Conservation (phyloP, 805 yeast genomes). For the Wickerhamiella shivajii region DNA sequence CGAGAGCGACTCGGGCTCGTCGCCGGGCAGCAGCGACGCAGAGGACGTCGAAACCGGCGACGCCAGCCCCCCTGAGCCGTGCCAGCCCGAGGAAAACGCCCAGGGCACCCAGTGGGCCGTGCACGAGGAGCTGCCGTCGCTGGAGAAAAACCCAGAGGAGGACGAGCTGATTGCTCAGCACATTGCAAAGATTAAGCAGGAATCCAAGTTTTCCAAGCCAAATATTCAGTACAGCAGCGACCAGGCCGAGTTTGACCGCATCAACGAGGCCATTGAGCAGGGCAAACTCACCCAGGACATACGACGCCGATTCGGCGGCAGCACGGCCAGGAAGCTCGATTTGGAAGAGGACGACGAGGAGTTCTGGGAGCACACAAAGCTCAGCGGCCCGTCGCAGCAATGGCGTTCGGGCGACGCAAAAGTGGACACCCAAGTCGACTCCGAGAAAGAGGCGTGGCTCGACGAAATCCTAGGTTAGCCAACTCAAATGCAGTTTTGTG, state of each 20-base stretch:
- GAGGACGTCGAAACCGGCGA: background rate
- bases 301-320: constrained; percentile 7
- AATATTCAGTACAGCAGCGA: constrained; percentile 1
- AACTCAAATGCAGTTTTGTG: too few species aligned
- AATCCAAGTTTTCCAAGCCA: constrained; percentile 3
- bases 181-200: constrained; percentile 5
- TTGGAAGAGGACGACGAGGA: constrained; percentile 16
- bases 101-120: too few species aligned
- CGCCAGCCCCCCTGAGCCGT: too few species aligned
- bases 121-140: constrained; percentile 1
- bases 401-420: background rate
- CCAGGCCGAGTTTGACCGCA: constrained; percentile 5
- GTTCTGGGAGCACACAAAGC: constrained; percentile 14
- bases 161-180: constrained; percentile 7
- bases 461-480: constrained; percentile 9
- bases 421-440: constrained; percentile 4
- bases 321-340: constrained; percentile 1
- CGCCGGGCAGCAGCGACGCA: background rate
- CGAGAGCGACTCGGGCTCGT: background rate
- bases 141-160: constrained; percentile 5
- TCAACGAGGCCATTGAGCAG: constrained; percentile 2
- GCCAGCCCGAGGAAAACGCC: too few species aligned
- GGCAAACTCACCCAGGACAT: constrained; percentile 4
- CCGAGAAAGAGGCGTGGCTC: constrained; percentile 9
- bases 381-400: background rate